phyloP scores from a whole-genome alignment of 139 green algal species.

The Chlorella sorokiniana region DNA sequence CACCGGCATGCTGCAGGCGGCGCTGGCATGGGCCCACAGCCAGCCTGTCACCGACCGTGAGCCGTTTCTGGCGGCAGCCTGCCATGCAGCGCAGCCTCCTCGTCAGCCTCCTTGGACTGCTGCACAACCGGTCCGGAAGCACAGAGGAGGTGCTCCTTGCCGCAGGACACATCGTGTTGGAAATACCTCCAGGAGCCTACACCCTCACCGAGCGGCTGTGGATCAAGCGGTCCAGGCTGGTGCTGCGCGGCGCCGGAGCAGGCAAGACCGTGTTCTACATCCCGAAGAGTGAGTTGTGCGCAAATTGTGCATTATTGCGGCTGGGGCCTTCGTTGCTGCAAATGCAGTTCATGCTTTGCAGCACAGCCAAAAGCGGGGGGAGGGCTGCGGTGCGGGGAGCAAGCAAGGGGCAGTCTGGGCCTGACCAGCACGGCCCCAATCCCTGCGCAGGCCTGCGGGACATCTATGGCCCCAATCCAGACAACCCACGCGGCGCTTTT shows the following conservation, averaged over 20 bases:
- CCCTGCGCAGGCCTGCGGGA: neutral
- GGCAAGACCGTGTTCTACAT: neutral
- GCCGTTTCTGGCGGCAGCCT: neutral
- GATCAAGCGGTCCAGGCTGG: conserved; percentile 1
- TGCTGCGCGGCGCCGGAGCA: conserved; percentile 13
- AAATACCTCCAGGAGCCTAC: neutral
- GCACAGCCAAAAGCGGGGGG: too few species aligned
- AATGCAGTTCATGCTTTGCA: too few species aligned
- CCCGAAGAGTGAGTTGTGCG: conserved; percentile 3
- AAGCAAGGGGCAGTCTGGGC: too few species aligned
- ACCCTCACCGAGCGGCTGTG: neutral
- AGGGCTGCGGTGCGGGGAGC: too few species aligned
- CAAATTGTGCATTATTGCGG: neutral
- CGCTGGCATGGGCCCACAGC: conserved; percentile 5
- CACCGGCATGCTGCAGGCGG: conserved; percentile 16
- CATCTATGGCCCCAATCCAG: neutral
- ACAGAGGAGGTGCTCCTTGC: too few species aligned
- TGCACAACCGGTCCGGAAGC: neutral
- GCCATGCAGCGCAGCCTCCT: neutral
- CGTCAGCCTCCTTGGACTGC: too few species aligned
- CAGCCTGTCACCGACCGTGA: neutral
- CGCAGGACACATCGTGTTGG: conserved; percentile 4
- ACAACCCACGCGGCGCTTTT: neutral
- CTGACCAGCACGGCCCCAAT: too few species aligned
- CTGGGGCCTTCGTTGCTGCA: neutral